These are phyloP conservation scores for Phytopythium aichiense DNA, from an alignment of 352 stramenopile genomes.

Conservation along the genomic window DNA sequence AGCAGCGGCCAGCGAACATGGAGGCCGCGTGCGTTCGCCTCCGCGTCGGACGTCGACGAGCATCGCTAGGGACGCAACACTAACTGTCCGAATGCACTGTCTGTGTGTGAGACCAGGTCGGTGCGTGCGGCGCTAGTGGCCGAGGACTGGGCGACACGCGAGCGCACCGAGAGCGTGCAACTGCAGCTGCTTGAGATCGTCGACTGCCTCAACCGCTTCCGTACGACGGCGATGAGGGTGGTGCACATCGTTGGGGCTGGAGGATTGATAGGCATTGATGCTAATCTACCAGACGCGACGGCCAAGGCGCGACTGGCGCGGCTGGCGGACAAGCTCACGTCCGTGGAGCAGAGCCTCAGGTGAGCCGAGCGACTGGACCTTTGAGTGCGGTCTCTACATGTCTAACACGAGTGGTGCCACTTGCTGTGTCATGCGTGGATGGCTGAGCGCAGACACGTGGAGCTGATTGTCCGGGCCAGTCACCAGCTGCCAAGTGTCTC, in stretches of 20 bases:
- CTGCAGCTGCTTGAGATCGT: conserved; percentile 52
- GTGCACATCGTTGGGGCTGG: too few species aligned
- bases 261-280: not conserved
- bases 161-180: conserved; percentile 42
- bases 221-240: conserved; percentile 14
- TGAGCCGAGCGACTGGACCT: conserved; percentile 1
- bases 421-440: not conserved
- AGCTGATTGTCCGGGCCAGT: conserved; percentile 23
- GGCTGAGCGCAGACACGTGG: conserved; percentile 23
- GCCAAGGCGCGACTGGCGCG: conserved; percentile 31
- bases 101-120: conserved; percentile 3
- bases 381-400: not conserved
- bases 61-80: not conserved
- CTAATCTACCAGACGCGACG: conserved; percentile 27
- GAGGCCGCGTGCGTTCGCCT: conserved; percentile 14
- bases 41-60: not conserved
- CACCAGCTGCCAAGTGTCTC: not conserved
- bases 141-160: conserved; percentile 49
- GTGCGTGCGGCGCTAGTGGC: conserved; percentile 28
- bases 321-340: conserved; percentile 39
- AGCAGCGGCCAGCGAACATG: not conserved
- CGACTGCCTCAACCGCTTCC: conserved; percentile 61
- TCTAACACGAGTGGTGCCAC: not conserved
- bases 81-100: not conserved
- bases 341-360: conserved; percentile 41